Evolutionary conservation across 73 alveolate species (phyloP).

Genomic region (Halteria grandinella): DNA sequence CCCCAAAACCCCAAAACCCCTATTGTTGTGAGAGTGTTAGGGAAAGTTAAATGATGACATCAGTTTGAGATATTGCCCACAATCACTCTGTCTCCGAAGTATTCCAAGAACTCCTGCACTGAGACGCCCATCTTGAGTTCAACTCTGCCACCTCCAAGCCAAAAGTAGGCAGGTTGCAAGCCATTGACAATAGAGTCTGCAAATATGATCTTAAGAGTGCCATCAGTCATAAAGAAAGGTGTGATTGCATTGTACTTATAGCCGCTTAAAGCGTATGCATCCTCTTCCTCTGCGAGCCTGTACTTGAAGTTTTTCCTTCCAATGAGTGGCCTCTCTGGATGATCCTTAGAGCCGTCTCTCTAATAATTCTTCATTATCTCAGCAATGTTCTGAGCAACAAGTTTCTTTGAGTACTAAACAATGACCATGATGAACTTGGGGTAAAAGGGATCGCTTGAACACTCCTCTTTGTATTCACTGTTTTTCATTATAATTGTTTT

Average conservation of each 20-base stretch:
- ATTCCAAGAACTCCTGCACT: constrained; percentile 62
- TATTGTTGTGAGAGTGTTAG: neutral
- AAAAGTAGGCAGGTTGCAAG: constrained; percentile 59
- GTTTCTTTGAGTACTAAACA: constrained; percentile 63
- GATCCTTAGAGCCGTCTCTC: constrained; percentile 12
- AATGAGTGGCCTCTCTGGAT: neutral
- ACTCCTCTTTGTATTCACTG: constrained; percentile 55
- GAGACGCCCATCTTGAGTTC: constrained; percentile 70
- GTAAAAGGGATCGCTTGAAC: constrained; percentile 58
- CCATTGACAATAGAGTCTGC: constrained; percentile 23
- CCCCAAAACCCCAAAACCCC: constrained; percentile 1
- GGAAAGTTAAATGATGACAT: no score
- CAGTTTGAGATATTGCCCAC: constrained; percentile 9
- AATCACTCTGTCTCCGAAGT: constrained; percentile 56
- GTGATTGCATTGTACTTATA: constrained; percentile 75
- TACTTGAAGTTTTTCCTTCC: constrained; percentile 70
- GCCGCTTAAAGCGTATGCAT: constrained; percentile 66
- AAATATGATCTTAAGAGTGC: constrained; percentile 51
- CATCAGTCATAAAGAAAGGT: constrained; percentile 74
- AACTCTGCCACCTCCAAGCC: constrained; percentile 84
- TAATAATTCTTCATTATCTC: constrained; percentile 53
- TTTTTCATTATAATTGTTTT: constrained; percentile 79
- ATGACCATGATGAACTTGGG: constrained; percentile 64
- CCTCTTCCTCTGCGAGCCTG: constrained; percentile 75
- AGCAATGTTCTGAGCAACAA: constrained; percentile 61